phyloP scores from a whole-genome alignment of 2,329 filamentous ascomycete species.

The Conoideocrella luteorostrata region DNA sequence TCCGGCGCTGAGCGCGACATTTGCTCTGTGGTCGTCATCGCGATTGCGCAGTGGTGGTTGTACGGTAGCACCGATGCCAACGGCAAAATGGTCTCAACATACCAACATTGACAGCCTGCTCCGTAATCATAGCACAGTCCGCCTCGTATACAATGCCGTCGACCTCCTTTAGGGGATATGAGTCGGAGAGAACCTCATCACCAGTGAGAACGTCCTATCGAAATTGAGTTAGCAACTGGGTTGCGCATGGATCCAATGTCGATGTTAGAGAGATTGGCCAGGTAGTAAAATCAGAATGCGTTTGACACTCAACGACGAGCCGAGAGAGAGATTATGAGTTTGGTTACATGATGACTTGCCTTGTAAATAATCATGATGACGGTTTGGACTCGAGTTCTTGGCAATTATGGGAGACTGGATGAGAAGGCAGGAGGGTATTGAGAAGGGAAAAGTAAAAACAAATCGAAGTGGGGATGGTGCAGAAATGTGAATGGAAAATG shows the following conservation, averaged over 20 bases:
- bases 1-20: too few species aligned
- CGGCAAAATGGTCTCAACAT: constrained; percentile 29
- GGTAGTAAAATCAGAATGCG: constrained; percentile 12
- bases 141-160: constrained; percentile 81
- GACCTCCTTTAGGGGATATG: constrained; percentile 74
- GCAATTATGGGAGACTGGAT: constrained; percentile 12
- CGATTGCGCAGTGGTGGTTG: too few species aligned
- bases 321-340: constrained; percentile 5
- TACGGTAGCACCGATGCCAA: too few species aligned
- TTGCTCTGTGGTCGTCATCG: too few species aligned
- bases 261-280: constrained; percentile 3
- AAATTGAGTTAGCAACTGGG: constrained; percentile 20
- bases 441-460: not conserved
- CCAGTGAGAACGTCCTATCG: constrained; percentile 76
- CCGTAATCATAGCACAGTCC: constrained; percentile 83
- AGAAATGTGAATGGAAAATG: not conserved
- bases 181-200: constrained; percentile 97
- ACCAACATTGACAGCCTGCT: constrained; percentile 70
- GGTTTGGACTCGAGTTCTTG: constrained; percentile 21
- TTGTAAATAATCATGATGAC: constrained; percentile 70
- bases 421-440: constrained; percentile 10
- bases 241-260: not conserved
- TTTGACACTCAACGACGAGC: too few species aligned
- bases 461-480: constrained; percentile 2
- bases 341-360: constrained; percentile 35